These are phyloP conservation scores for Hyphopichia fennica DNA, from an alignment of 1,139 yeast genomes.

Conservation along the genomic window DNA sequence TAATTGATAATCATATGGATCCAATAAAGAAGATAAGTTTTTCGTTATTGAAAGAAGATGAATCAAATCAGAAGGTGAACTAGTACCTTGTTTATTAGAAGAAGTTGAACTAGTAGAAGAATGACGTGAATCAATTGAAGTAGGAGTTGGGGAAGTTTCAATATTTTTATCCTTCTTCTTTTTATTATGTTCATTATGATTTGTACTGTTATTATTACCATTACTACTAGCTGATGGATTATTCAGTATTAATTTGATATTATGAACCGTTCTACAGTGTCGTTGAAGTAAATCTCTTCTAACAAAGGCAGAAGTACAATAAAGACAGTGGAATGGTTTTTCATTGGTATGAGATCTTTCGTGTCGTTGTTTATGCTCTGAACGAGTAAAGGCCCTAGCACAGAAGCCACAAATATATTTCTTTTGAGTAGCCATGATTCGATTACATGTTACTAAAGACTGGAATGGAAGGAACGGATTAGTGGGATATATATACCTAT, in stretches of 20 bases:
- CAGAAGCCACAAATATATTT: conserved; percentile 79
- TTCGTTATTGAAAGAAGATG: conserved; percentile 37
- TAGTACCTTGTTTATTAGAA: too few relatives aligned
- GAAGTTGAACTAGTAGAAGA: background rate
- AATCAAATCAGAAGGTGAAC: conserved; percentile 19
- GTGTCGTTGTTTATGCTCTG: conserved; percentile 81
- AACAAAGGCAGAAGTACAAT: conserved; percentile 73
- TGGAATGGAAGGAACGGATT: too few relatives aligned
- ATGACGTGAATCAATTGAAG: background rate
- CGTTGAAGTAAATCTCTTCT: conserved; percentile 73
- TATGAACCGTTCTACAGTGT: conserved; percentile 78
- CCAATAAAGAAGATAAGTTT: conserved; percentile 10
- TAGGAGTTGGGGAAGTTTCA: background rate
- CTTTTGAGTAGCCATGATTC: conserved; percentile 45
- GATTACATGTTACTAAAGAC: too few relatives aligned
- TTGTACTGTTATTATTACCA: background rate
- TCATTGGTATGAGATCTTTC: conserved; percentile 84
- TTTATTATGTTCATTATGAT: background rate
- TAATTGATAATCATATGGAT: background rate
- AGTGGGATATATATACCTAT: too few relatives aligned
- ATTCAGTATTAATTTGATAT: conserved; percentile 21
- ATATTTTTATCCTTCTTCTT: background rate
- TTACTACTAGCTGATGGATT: background rate
- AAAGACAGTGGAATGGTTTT: conserved; percentile 74
- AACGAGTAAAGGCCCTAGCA: conserved; percentile 75